These are phyloP conservation scores for Annulohypoxylon stygium DNA, from an alignment of 495 filamentous ascomycete genomes.

Conservation along the genomic window DNA sequence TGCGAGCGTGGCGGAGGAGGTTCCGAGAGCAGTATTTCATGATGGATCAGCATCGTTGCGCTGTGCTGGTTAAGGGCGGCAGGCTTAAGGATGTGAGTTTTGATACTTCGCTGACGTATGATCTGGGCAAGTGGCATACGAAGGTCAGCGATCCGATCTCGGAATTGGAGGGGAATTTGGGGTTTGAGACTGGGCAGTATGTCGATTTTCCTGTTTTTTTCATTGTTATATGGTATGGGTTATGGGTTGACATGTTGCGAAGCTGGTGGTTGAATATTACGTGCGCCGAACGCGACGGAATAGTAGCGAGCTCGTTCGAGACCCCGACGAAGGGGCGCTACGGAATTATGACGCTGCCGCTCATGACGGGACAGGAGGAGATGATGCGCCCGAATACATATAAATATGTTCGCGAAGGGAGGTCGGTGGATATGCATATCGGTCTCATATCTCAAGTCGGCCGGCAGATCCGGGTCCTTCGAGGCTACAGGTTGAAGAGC, in stretches of 20 bases:
- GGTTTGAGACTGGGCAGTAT: slow-evolving; percentile 55
- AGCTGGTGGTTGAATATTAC: slow-evolving; percentile 66
- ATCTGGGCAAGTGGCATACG: slow-evolving; percentile 48
- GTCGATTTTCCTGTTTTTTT: slow-evolving; percentile 11
- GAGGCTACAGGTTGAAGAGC: slow-evolving; percentile 59
- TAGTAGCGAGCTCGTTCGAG: slow-evolving; percentile 55
- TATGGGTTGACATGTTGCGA: slow-evolving; percentile 25
- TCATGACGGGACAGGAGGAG: slow-evolving; percentile 61
- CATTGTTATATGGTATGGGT: neutral
- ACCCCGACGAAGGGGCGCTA: slow-evolving; percentile 55
- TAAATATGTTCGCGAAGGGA: slow-evolving; percentile 55
- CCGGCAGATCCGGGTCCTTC: slow-evolving; percentile 58
- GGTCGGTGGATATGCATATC: slow-evolving; percentile 53
- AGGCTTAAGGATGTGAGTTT: slow-evolving; percentile 54
- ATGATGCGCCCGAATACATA: slow-evolving; percentile 40
- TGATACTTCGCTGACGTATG: slow-evolving; percentile 33
- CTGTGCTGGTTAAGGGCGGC: slow-evolving; percentile 49
- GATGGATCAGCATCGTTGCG: slow-evolving; percentile 56
- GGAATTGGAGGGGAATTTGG: slow-evolving; percentile 48
- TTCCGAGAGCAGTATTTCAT: slow-evolving; percentile 56
- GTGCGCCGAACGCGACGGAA: slow-evolving; percentile 62
- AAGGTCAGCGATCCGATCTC: slow-evolving; percentile 40
- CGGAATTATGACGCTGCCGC: slow-evolving; percentile 53
- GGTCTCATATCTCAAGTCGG: slow-evolving; percentile 56
- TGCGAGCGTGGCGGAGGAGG: slow-evolving; percentile 54